A percentile compares a stretch with the other conserved stretches of the same genome.
These are phyloP conservation scores for Fragosphaeria purpurea DNA, from an alignment of 2,329 filamentous ascomycete genomes.

Conservation along the genomic window DNA sequence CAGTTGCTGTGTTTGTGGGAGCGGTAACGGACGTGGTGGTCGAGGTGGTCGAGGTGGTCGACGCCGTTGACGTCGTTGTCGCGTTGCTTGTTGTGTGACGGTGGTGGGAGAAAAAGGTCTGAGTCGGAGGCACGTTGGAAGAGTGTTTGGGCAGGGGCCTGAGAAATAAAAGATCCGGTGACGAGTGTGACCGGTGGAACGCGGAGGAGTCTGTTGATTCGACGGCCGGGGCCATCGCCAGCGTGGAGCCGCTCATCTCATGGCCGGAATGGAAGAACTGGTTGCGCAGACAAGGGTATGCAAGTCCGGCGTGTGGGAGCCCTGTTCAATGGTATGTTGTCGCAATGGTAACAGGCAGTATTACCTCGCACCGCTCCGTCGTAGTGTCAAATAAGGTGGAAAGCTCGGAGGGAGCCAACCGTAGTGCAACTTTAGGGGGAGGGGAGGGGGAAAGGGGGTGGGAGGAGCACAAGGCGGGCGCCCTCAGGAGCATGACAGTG, in stretches of 20 bases:
- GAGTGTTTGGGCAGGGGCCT: conserved; percentile 13
- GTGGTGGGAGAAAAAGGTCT: conserved; percentile 3
- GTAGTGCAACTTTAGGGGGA: not conserved
- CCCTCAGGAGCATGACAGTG: conserved; percentile 2
- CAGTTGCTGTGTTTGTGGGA: conserved; percentile 9
- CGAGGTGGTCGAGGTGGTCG: conserved; percentile 8
- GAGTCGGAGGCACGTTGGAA: not conserved
- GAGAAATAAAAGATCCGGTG: conserved; percentile 19
- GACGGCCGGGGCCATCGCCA: conserved; percentile 31
- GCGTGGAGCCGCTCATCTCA: conserved; percentile 33
- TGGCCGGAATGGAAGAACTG: conserved; percentile 15
- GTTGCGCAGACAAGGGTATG: conserved; percentile 4
- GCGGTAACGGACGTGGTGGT: not conserved
- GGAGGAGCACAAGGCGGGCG: too few species aligned
- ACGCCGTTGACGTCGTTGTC: conserved; percentile 2
- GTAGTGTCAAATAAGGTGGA: conserved; percentile 8
- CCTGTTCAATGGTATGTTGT: conserved; percentile 2
- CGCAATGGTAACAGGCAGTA: conserved; percentile 2
- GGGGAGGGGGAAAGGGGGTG: too few species aligned
- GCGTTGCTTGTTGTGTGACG: conserved; percentile 7
- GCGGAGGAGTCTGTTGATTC: conserved; percentile 22
- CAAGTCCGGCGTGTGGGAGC: conserved; percentile 5
- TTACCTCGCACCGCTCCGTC: too few species aligned
- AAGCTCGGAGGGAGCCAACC: conserved; percentile 7
- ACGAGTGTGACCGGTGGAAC: conserved; percentile 26